Evolutionary conservation across 257 asterid species (phyloP).

Genomic region (Ajuga chamaepitys): DNA sequence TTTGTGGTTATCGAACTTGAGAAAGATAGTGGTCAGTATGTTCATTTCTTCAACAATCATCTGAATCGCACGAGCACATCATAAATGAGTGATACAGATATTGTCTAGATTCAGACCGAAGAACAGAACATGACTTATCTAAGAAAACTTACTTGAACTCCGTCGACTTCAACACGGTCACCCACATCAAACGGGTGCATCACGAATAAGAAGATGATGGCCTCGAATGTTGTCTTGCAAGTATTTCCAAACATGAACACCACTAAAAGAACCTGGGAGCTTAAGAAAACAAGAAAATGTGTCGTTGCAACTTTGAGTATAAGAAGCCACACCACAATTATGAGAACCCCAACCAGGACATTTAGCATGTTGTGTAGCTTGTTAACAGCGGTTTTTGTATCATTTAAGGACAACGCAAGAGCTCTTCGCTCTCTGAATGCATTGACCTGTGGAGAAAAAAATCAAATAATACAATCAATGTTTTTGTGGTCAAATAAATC

Average conservation of each 20-base stretch:
- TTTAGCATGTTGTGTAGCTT: slow-evolving; percentile 83
- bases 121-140: background rate
- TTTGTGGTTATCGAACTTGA: slow-evolving; percentile 71
- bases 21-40: slow-evolving; percentile 66
- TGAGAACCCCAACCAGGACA: slow-evolving; percentile 43
- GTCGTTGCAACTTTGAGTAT: slow-evolving; percentile 77
- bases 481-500: background rate
- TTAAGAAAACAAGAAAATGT: slow-evolving; percentile 65
- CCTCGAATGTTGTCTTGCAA: slow-evolving; percentile 87
- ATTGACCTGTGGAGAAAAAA: slow-evolving; percentile 45
- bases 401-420: slow-evolving; percentile 83
- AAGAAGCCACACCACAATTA: slow-evolving; percentile 64
- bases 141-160: slow-evolving; percentile 58
- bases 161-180: slow-evolving; percentile 85
- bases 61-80: slow-evolving; percentile 24
- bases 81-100: background rate
- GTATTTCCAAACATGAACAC: slow-evolving; percentile 95
- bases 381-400: slow-evolving; percentile 93
- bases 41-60: slow-evolving; percentile 98
- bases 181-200: slow-evolving; percentile 98
- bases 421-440: slow-evolving; percentile 89
- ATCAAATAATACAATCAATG: background rate
- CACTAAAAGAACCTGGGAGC: slow-evolving; percentile 80
- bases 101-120: background rate
- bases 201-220: slow-evolving; percentile 83